phyloP scores from a whole-genome alignment of 176 grass and related monocot species.

The Tillandsia fasciculata region DNA sequence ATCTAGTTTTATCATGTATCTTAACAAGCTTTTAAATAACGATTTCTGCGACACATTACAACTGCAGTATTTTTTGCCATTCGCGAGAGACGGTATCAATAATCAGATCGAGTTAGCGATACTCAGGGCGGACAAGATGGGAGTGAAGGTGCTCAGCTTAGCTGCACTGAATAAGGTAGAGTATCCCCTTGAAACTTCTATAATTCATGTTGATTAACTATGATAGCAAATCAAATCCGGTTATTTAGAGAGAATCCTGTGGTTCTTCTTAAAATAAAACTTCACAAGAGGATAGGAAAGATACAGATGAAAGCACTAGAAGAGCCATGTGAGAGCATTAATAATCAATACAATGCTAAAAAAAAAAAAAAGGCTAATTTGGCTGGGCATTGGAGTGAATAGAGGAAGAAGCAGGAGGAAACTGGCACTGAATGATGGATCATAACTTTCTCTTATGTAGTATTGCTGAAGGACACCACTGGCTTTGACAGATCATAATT shows the following conservation, averaged over 20 bases:
- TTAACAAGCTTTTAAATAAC: not conserved
- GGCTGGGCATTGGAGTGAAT: too few relatives aligned
- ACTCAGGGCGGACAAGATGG: constrained; percentile 19
- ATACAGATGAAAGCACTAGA: not conserved
- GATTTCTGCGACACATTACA: not conserved
- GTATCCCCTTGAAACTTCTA: not conserved
- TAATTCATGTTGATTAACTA: not conserved
- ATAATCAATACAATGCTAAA: not conserved
- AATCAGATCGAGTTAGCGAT: constrained; percentile 24
- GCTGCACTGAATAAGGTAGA: constrained; percentile 28
- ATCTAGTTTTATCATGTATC: not conserved
- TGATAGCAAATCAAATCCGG: too few relatives aligned
- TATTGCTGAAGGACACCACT: too few relatives aligned
- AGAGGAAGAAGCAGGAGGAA: too few relatives aligned
- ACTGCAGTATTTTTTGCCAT: constrained; percentile 21
- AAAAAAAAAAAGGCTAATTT: too few relatives aligned
- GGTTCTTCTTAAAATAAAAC: too few relatives aligned
- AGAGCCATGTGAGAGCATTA: not conserved
- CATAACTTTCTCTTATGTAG: too few relatives aligned
- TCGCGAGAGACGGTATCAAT: constrained; percentile 12
- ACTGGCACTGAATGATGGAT: too few relatives aligned
- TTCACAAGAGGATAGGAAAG: too few relatives aligned
- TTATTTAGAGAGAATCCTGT: too few relatives aligned
- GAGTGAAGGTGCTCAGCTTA: constrained; percentile 22
- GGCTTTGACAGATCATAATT: too few relatives aligned